Evolutionary conservation across 345 rosid species (phyloP).

Genomic region (Gossypium longicalyx): DNA sequence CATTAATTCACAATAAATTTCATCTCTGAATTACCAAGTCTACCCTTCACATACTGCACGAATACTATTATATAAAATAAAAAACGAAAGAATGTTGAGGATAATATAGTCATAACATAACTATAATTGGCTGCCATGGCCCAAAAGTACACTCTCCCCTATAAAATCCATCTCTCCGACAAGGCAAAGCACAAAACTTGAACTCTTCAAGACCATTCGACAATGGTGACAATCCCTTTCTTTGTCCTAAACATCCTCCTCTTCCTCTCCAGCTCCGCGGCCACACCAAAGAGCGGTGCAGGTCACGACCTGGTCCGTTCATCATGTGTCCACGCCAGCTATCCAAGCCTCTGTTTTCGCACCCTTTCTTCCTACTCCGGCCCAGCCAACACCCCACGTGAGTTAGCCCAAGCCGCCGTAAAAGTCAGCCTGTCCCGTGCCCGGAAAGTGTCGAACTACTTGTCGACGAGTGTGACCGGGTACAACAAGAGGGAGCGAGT

Average conservation of each 20-base stretch:
- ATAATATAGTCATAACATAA: neutral
- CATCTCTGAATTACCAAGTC: neutral
- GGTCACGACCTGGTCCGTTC: constrained; percentile 51
- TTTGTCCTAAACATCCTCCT: constrained; percentile 19
- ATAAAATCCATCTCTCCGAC: neutral
- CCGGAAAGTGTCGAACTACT: constrained; percentile 28
- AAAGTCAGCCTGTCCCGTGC: constrained; percentile 56
- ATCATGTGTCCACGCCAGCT: constrained; percentile 69
- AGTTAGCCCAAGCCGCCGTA: constrained; percentile 71
- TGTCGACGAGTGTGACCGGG: constrained; percentile 21
- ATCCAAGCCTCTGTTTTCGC: constrained; percentile 60
- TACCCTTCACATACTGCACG: neutral
- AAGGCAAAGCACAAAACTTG: no score
- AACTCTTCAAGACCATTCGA: neutral
- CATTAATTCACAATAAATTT: neutral
- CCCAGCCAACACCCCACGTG: constrained; percentile 52
- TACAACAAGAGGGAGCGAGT: constrained; percentile 36
- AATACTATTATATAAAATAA: neutral
- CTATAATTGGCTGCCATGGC: neutral
- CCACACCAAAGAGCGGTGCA: neutral
- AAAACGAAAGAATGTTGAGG: neutral
- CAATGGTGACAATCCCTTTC: neutral
- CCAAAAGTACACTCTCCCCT: neutral
- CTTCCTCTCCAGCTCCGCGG: constrained; percentile 23
- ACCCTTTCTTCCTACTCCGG: constrained; percentile 69